These are phyloP conservation scores for Mortierella sp. DNA, from an alignment of 371 early-diverging fungal species.

Conservation along the genomic window DNA sequence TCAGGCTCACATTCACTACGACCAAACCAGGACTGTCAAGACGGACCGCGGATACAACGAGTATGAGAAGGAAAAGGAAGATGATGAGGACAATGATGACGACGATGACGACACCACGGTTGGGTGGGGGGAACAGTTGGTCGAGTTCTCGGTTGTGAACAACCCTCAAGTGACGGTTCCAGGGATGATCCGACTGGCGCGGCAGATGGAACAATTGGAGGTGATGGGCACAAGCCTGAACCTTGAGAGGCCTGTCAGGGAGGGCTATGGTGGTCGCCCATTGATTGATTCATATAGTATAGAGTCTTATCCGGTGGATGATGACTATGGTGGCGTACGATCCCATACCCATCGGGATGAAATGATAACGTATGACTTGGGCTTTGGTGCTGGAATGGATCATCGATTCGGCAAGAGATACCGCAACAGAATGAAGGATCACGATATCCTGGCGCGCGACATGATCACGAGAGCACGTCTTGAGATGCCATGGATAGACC, in stretches of 20 bases:
- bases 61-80: neutral
- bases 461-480: conserved; percentile 24
- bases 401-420: neutral
- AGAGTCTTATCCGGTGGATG: neutral
- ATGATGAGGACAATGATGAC: neutral
- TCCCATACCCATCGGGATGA: too few relatives aligned
- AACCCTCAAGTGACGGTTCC: conserved; percentile 31
- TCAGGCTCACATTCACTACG: too few relatives aligned
- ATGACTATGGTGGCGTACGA: neutral
- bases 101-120: neutral
- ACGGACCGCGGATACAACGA: too few relatives aligned
- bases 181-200: conserved; percentile 37
- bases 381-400: neutral
- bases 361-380: neutral
- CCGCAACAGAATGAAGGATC: neutral
- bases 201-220: conserved; percentile 29
- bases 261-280: neutral
- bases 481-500: conserved; percentile 39
- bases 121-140: conserved; percentile 22
- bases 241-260: neutral
- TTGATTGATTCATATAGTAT: neutral
- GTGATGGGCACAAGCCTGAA: conserved; percentile 32
- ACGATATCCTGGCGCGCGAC: conserved; percentile 5
- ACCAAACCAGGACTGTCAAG: too few relatives aligned
- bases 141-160: conserved; percentile 32